These are phyloP conservation scores for Entonaema liquescens DNA, from an alignment of 495 filamentous ascomycete species.

Conservation along the genomic window DNA sequence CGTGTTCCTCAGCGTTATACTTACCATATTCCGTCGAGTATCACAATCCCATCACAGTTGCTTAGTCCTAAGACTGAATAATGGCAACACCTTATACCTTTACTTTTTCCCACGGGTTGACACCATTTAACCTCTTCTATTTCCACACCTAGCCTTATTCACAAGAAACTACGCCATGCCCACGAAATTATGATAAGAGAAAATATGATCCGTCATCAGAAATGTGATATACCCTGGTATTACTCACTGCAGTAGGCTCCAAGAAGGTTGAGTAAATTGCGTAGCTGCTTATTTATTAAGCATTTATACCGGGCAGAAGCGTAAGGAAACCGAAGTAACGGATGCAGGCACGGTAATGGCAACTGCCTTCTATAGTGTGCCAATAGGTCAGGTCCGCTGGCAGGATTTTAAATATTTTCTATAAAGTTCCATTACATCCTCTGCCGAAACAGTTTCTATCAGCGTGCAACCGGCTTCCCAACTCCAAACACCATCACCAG, in stretches of 20 bases:
- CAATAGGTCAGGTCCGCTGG: neutral
- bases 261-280: neutral
- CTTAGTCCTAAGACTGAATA: constrained; percentile 8
- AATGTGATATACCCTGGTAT: constrained; percentile 3
- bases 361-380: neutral
- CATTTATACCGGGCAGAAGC: neutral
- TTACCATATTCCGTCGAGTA: neutral
- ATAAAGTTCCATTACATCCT: neutral
- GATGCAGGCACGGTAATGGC: neutral
- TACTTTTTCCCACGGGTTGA: constrained; percentile 13
- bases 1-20: neutral
- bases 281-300: neutral
- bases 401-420: neutral
- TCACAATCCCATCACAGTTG: constrained; percentile 3
- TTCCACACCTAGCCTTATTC: neutral
- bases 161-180: neutral
- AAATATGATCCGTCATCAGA: constrained; percentile 7
- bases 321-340: neutral
- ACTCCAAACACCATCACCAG: neutral
- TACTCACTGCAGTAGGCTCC: neutral
- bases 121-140: constrained; percentile 3
- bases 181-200: constrained; percentile 3
- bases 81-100: constrained; percentile 1
- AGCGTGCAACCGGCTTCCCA: neutral
- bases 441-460: neutral